Conservation (phyloP, 768 basidiomycete species). For the Phanerochaete carnosa region DNA sequence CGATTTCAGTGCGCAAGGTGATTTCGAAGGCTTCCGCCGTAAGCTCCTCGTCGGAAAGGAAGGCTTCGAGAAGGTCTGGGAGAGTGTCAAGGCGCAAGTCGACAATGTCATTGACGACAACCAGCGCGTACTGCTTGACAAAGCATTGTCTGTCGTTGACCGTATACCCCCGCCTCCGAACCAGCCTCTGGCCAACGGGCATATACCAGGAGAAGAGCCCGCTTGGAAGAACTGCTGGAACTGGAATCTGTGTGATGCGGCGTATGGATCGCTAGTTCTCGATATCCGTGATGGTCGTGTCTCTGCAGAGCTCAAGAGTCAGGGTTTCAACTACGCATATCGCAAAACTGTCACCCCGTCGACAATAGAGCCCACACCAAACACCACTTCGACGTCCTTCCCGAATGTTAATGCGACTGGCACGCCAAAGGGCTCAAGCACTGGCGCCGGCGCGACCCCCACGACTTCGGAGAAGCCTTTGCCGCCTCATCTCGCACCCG, state of each 20-base stretch:
- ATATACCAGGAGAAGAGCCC: constrained; percentile 73
- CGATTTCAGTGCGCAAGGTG: constrained; percentile 90
- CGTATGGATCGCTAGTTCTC: constrained; percentile 83
- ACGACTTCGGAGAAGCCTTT: constrained; percentile 30
- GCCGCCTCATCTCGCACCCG: constrained; percentile 26
- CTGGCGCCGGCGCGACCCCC: constrained; percentile 21
- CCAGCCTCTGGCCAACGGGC: constrained; percentile 37
- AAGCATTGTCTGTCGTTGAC: constrained; percentile 82
- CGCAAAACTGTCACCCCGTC: constrained; percentile 63
- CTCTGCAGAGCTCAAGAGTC: constrained; percentile 87
- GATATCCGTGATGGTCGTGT: constrained; percentile 91
- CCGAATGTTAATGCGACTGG: constrained; percentile 36
- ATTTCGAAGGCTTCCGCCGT: constrained; percentile 82
- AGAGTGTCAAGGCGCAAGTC: constrained; percentile 87
- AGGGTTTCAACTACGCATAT: constrained; percentile 97
- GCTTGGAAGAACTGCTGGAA: constrained; percentile 99
- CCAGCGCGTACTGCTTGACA: constrained; percentile 84
- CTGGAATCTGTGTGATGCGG: constrained; percentile 97
- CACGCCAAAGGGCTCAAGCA: constrained; percentile 30
- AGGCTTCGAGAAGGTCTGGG: constrained; percentile 90
- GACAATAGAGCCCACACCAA: constrained; percentile 55
- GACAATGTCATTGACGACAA: constrained; percentile 89
- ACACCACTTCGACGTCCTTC: constrained; percentile 50
- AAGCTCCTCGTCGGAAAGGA: constrained; percentile 81
- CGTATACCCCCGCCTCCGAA: constrained; percentile 63